These are phyloP conservation scores for Rhodotorula paludigena DNA, from an alignment of 768 basidiomycete species.

Conservation along the genomic window DNA sequence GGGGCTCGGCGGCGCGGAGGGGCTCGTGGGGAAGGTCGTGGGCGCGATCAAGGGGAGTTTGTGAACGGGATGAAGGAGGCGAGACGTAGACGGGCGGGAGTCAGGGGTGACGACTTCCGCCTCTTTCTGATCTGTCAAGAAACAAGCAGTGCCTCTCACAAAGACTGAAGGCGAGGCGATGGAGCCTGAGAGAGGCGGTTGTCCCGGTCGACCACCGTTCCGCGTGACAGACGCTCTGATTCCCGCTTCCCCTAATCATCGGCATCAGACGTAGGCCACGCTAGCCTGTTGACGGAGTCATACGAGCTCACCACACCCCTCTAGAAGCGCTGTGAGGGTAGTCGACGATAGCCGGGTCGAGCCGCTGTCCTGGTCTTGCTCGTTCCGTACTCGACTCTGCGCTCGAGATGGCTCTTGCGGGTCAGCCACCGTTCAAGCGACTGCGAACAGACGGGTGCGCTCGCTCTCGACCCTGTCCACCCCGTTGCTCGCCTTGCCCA, in stretches of 20 bases:
- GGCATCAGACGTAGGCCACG: too few relatives aligned
- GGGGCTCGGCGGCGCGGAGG: neutral
- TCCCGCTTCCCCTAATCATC: too few relatives aligned
- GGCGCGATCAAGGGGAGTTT: constrained; percentile 16
- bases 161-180: too few relatives aligned
- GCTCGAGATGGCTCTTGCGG: neutral
- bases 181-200: too few relatives aligned
- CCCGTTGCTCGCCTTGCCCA: neutral
- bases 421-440: constrained; percentile 1
- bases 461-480: neutral
- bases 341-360: too few relatives aligned
- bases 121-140: too few relatives aligned
- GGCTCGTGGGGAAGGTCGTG: constrained; percentile 1
- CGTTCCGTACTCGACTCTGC: neutral
- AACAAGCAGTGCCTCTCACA: too few relatives aligned
- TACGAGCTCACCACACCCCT: too few relatives aligned
- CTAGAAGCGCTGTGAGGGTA: too few relatives aligned
- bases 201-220: too few relatives aligned
- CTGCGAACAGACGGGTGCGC: constrained; percentile 21
- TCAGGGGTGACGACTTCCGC: neutral
- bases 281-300: too few relatives aligned
- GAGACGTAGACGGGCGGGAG: neutral
- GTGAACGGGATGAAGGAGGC: neutral
- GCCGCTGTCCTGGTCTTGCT: neutral
- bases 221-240: too few relatives aligned